Percentiles rank a stretch among this genome's conserved stretches.
phyloP scores from a whole-genome alignment of 345 rosid species.

The Triadica sebifera region DNA sequence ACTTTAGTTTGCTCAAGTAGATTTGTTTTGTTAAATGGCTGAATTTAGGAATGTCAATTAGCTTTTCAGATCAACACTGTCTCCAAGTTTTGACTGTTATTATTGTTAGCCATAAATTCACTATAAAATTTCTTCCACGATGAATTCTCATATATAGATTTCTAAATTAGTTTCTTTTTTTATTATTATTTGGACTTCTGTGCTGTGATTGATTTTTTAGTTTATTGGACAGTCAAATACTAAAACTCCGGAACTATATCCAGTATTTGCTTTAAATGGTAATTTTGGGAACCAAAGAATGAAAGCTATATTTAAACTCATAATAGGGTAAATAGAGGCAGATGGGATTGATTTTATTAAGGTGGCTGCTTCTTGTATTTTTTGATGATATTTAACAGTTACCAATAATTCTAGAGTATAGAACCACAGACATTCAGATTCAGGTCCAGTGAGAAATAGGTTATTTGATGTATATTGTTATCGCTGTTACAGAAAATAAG shows the following conservation, averaged over 20 bases:
- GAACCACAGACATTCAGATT: neutral
- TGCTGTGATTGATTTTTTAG: neutral
- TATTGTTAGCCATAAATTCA: neutral
- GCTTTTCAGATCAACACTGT: neutral
- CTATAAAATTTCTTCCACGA: neutral
- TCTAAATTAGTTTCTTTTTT: neutral
- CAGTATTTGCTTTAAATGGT: neutral
- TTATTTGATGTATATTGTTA: neutral
- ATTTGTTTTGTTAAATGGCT: neutral
- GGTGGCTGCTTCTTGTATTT: neutral
- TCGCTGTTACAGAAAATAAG: neutral
- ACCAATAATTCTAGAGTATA: neutral
- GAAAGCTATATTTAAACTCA: neutral
- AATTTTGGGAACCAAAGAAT: neutral
- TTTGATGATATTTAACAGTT: neutral
- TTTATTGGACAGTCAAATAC: neutral
- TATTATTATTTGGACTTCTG: neutral
- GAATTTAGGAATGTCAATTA: neutral
- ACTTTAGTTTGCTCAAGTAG: neutral
- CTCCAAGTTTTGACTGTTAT: neutral
- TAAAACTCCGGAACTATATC: neutral
- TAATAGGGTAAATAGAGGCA: neutral
- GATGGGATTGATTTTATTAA: neutral
- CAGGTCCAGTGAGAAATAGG: neutral
- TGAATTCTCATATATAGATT: neutral